Evolutionary conservation across 805 yeast species (phyloP), one percentile per base, ranked within the genome.

Genomic region (Candida fluviatilis): DNA sequence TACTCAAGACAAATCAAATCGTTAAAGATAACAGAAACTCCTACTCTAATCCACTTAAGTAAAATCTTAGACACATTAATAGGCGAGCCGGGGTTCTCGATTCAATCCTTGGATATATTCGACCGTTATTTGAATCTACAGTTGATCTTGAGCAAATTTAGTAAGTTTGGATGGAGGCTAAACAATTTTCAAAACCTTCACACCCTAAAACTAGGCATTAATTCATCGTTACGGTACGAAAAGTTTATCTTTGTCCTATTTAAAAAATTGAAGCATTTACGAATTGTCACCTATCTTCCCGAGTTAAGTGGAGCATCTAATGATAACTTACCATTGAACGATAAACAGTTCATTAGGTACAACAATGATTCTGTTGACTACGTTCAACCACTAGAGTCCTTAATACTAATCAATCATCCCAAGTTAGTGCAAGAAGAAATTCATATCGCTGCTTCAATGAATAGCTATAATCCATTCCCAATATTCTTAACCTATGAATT

Each of bases 381-480:
- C 1, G 26, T 42, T 21, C 29, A 38, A 2, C 14, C 44, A 0
- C 33, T 63, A 15, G 51, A 54, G 23, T 31, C 40, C 3, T 41
- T 64, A n/a, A 37, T 48, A 10, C 36, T 61, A 2, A 41, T 61
- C 2, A 63, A 62, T 46, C 56, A 60, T 27, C 58, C 64, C 3
- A 47, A 44, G 18, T 44, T 60, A 23, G 31, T 46, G n/a, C 40
- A 43, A 10, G 45, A 37, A 2, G 42, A 38, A 5, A 44, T 38
- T 29, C 18, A 35, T 4, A 28, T 41, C 2, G 32, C 40, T 2
- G 45, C 46, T 4, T 42, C 45, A 10, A 30, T 34, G 6, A 49
- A 42, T 29, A 52, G 59, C 1, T 53, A 43, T 37, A 50, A 50
- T 35, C 58, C 64, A 5, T 42, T 43, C 25, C 65, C 64, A 0